Evolutionary conservation across 2,329 filamentous ascomycete genomes (phyloP), one percentile per base, ranked within the genome.

Genomic region (Leptodontidium sp.): DNA sequence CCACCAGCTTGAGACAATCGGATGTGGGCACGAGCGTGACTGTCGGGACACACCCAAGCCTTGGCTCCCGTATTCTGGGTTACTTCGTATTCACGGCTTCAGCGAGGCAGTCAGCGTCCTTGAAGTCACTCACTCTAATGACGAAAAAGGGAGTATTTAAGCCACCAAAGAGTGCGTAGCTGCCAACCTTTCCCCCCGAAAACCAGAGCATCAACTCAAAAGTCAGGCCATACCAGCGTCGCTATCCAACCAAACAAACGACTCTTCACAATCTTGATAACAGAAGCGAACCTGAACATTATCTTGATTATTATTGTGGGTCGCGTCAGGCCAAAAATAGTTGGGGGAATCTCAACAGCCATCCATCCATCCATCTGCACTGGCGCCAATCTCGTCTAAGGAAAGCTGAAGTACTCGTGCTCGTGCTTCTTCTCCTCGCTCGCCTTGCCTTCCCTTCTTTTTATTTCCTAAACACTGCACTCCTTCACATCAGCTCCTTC

Each of bases 311-410:
- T 58, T 58, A 15, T 45, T 43, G 57, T 59, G 57, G 57, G 57
- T 59, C 57, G 35, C 55, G 38, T 45, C 35, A n/a, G 38, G 57
- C 35, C 57, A 59, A 59, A 43, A 59, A 59, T 59, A 59, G 35
- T 43, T 38, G 15, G 57, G 35, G 35, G 55, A 40, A 35, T 57
- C 35, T 38, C n/a, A 17, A 58, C 55, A 38, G 29, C 29, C 29
- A 32, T 32, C 29, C 29, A 32, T 32, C 29, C 15, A 59, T 9
- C 47, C 21, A 12, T 4, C 45, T 6, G 45, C 7, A 50, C 38
- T 40, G 47, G 47, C 57, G 57, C 57, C 38, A 59, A 43, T 59
- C 35, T 59, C 57, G 57, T 59, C 38, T 59, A 14, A n/a, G 24
- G n/a, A 24, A 43, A 40, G 15, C 35, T 43, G 12, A n/a, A 26